These are phyloP conservation scores for Acanthamoeba sp. DNA, from an alignment of 208 protist species.

Conservation along the genomic window DNA sequence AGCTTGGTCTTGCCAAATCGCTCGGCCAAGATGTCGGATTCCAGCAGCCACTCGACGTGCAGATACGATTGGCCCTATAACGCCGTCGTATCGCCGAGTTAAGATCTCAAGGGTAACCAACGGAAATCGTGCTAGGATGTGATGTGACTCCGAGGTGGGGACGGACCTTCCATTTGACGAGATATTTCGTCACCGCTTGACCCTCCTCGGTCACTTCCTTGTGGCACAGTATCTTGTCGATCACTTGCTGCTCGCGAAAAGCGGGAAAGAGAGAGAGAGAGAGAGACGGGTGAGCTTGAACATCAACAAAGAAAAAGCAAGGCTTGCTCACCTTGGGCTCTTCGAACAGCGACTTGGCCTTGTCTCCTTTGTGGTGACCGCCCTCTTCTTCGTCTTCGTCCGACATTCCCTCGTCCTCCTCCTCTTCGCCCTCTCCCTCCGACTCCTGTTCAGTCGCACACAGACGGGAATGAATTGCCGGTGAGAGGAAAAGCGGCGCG, in stretches of 20 bases:
- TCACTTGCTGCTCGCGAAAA: constrained; percentile 17
- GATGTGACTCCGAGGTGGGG: too few species aligned
- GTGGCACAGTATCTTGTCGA: constrained; percentile 70
- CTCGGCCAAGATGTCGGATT: constrained; percentile 64
- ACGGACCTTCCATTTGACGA: constrained; percentile 73
- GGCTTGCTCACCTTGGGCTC: not conserved
- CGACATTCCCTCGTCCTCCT: constrained; percentile 4
- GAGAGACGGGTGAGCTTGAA: not conserved
- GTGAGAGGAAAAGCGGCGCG: too few species aligned
- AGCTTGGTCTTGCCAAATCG: constrained; percentile 67
- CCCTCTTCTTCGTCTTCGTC: constrained; percentile 54
- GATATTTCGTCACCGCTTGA: constrained; percentile 32
- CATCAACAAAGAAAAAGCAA: too few species aligned
- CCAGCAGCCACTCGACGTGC: constrained; percentile 51
- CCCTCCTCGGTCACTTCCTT: constrained; percentile 39
- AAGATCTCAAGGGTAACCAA: not conserved
- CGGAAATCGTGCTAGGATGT: not conserved
- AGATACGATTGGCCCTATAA: constrained; percentile 63
- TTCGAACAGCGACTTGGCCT: not conserved
- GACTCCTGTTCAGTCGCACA: not conserved
- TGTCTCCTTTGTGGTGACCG: not conserved
- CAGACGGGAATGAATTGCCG: too few species aligned
- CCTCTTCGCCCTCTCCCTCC: constrained; percentile 45
- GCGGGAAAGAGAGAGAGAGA: not conserved
- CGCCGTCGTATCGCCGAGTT: not conserved